Evolutionary conservation across 1,139 yeast genomes (phyloP), one percentile per base, ranked within the genome.

Genomic region (Nadsonia starkeyi-henricii): DNA sequence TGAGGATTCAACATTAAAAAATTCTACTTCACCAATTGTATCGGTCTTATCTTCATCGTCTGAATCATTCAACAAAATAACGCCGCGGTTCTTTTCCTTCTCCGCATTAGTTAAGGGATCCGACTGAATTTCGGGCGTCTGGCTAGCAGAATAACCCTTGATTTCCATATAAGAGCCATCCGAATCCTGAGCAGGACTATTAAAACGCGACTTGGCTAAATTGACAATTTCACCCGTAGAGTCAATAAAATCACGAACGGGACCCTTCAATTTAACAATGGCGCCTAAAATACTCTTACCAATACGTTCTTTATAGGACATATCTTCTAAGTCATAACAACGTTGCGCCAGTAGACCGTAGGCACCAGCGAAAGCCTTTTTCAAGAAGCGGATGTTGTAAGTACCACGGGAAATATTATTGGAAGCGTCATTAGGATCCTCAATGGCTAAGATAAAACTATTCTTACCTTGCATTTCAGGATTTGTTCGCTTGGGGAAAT

Each of bases 321-420:
- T 78, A 17, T 56, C 53, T 50, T 72, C 70, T 50, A 74, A 54
- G 44, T 73, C 77, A 43, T 58, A 59, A 47, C 62, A 58, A 36
- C 57, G 52, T 15, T 55, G 52, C 1, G 81, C 77, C 42, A 91
- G 67, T 47, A 88, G 63, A 59, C 86, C 95, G 63, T 75, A 89
- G 0, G 97, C 98, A 33, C 96, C 96, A 12, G 84, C 82, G 68
- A 91, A 88, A 0, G 96, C 86, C 57, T 85, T 81, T 58, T 84
- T 85, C 52, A 91, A 74, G 55, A 82, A 89, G 45, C 89, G 69
- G 41, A 86, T 68, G 61, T 89, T 88, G 67, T 79, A 86, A 1
- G 95, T 81, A 1, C 96, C 85, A 55, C 96, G 71, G 42, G 94
- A 80, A 46, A 91, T 82, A 62, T 91, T 93, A 60, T 91, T 93